phyloP scores from a whole-genome alignment of 73 alveolate species.

The Uronychia setigera region DNA sequence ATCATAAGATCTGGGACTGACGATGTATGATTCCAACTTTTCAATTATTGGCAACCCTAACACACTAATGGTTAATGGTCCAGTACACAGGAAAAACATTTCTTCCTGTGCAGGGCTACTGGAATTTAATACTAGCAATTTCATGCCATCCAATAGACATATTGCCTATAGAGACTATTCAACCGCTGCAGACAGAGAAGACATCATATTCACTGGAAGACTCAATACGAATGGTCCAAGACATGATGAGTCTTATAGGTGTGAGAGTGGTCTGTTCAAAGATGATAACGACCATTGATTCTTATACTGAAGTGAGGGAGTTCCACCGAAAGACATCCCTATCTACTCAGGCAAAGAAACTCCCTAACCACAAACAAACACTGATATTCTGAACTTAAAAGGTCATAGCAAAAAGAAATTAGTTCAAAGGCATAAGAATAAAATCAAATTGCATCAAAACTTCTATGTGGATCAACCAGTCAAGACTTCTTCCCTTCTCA shows the following conservation, averaged over 20 bases:
- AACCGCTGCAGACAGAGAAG: background rate
- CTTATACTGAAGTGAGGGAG: too few relatives aligned
- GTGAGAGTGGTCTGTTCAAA: background rate
- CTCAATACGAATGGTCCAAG: background rate
- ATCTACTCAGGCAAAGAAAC: too few relatives aligned
- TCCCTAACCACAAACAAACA: too few relatives aligned
- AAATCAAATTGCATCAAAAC: too few relatives aligned
- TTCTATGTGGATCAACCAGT: too few relatives aligned
- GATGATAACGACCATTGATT: background rate
- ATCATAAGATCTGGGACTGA: too few relatives aligned
- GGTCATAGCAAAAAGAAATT: too few relatives aligned
- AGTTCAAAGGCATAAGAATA: too few relatives aligned
- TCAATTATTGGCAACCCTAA: background rate
- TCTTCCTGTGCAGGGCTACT: background rate
- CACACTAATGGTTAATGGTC: background rate
- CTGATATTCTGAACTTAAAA: too few relatives aligned
- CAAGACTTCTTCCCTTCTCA: too few relatives aligned
- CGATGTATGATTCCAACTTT: too few relatives aligned
- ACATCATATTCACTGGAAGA: background rate
- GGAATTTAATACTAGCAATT: background rate
- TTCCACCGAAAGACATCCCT: too few relatives aligned
- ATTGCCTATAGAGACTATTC: background rate
- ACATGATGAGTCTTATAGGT: background rate
- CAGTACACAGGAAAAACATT: background rate
- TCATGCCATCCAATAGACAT: background rate